Evolutionary conservation across 345 rosid genomes (phyloP).

Genomic region (Aurinia saxatilis): DNA sequence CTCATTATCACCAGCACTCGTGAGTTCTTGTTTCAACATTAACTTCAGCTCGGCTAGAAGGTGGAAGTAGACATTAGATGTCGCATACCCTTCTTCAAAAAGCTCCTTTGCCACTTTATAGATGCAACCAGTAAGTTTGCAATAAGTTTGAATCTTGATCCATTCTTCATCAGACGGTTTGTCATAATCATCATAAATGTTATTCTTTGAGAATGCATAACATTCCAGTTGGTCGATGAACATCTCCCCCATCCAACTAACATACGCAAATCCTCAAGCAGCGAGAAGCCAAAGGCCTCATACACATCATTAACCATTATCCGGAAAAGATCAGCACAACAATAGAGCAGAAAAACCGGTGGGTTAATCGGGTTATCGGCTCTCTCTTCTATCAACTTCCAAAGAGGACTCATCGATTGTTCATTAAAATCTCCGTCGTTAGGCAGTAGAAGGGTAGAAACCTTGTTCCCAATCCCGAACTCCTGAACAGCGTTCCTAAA

Average conservation of each 20-base stretch:
- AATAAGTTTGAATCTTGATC: slow-evolving; percentile 1
- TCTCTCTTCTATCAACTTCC: not conserved
- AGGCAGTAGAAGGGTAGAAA: not conserved
- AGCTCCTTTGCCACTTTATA: slow-evolving; percentile 16
- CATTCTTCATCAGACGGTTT: slow-evolving; percentile 3
- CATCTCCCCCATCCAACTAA: slow-evolving; percentile 8
- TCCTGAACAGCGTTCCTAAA: not conserved
- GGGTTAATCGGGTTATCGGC: not conserved
- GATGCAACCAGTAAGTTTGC: slow-evolving; percentile 12
- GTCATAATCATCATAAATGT: not conserved
- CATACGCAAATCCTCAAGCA: not conserved
- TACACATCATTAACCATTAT: slow-evolving; percentile 6
- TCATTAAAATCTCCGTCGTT: not conserved
- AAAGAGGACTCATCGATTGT: not conserved
- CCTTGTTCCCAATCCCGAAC: slow-evolving; percentile 6
- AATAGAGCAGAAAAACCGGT: not conserved
- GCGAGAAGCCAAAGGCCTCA: not conserved
- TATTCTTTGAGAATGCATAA: not conserved
- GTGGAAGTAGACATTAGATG: slow-evolving; percentile 11
- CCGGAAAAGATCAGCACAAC: slow-evolving; percentile 9
- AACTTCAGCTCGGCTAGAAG: slow-evolving; percentile 1
- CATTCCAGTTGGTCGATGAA: slow-evolving; percentile 6
- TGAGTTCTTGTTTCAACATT: not conserved
- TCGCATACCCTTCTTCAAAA: not conserved
- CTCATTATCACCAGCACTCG: not conserved